Conservation (phyloP, 257 asterid genomes). For the Capsicum baccatum region DNA sequence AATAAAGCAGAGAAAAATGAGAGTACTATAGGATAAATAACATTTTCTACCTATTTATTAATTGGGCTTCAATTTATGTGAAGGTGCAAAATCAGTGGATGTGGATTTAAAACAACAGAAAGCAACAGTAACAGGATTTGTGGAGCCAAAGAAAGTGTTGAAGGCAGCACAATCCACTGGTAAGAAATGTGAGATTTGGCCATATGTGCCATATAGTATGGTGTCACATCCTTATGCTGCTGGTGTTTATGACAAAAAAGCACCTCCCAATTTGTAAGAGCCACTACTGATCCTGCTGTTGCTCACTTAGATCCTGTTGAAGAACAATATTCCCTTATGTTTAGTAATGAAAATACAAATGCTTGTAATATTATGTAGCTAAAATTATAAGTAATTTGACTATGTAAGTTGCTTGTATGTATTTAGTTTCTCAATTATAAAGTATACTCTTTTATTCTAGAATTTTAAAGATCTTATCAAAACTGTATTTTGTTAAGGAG, state of each 20-base stretch:
- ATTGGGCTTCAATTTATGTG: neutral
- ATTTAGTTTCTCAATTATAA: neutral
- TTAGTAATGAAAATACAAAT: slow-evolving; percentile 80
- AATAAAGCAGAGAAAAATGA: neutral
- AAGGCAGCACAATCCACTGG: slow-evolving; percentile 66
- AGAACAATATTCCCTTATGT: slow-evolving; percentile 75
- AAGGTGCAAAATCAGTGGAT: slow-evolving; percentile 81
- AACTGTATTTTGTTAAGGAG: neutral
- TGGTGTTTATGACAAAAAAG: slow-evolving; percentile 90
- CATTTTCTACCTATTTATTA: too few relatives aligned
- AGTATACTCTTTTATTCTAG: neutral
- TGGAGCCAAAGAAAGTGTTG: slow-evolving; percentile 78
- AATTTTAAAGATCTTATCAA: neutral
- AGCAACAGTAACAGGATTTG: slow-evolving; percentile 82
- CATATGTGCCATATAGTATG: slow-evolving; percentile 70
- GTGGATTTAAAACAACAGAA: slow-evolving; percentile 84
- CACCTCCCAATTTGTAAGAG: slow-evolving; percentile 78
- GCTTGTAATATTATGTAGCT: slow-evolving; percentile 80
- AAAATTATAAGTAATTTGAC: too few relatives aligned
- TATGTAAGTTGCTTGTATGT: neutral
- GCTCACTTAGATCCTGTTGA: slow-evolving; percentile 75
- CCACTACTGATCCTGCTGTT: slow-evolving; percentile 69
- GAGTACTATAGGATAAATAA: neutral
- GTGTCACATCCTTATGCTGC: slow-evolving; percentile 83
- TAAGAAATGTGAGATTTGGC: slow-evolving; percentile 82